Conservation (phyloP, 2,329 filamentous ascomycete genomes). For the Dactylonectria macrodidyma region DNA sequence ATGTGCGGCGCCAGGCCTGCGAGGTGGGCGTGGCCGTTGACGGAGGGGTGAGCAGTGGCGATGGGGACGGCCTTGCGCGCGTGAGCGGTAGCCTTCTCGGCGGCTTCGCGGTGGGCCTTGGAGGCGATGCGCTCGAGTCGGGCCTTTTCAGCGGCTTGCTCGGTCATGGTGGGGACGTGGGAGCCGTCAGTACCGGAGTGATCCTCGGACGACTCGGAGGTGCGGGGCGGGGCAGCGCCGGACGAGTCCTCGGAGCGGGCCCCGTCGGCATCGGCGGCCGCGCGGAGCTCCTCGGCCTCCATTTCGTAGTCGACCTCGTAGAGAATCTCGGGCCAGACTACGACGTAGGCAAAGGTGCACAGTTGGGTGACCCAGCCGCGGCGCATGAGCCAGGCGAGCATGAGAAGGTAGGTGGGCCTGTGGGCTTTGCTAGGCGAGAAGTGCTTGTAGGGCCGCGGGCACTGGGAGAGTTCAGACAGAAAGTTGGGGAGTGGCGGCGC, state of each 20-base stretch:
- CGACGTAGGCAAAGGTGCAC: constrained; percentile 90
- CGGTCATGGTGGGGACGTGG: constrained; percentile 60
- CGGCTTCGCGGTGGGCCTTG: constrained; percentile 68
- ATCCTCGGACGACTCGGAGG: constrained; percentile 47
- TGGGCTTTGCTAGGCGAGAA: constrained; percentile 92
- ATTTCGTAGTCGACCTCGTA: constrained; percentile 83
- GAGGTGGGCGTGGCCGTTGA: constrained; percentile 72
- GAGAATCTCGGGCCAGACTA: constrained; percentile 86
- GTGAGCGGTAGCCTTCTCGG: constrained; percentile 70
- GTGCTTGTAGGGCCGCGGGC: constrained; percentile 85
- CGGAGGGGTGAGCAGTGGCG: constrained; percentile 68
- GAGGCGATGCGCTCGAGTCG: constrained; percentile 72
- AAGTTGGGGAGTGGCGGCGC: constrained; percentile 89
- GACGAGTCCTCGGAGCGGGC: constrained; percentile 42
- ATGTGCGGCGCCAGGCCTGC: constrained; percentile 73
- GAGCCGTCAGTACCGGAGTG: constrained; percentile 41
- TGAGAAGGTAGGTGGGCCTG: constrained; percentile 88
- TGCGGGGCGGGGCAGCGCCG: constrained; percentile 38
- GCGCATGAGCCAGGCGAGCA: constrained; percentile 93
- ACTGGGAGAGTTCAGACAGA: constrained; percentile 84
- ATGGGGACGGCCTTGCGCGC: constrained; percentile 65
- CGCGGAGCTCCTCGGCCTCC: constrained; percentile 73
- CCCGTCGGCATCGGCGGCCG: constrained; percentile 45
- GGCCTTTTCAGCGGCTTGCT: constrained; percentile 73
- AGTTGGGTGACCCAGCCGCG: constrained; percentile 95